phyloP scores from a whole-genome alignment of 2,329 filamentous ascomycete genomes.

The Penicillium concentricum region DNA sequence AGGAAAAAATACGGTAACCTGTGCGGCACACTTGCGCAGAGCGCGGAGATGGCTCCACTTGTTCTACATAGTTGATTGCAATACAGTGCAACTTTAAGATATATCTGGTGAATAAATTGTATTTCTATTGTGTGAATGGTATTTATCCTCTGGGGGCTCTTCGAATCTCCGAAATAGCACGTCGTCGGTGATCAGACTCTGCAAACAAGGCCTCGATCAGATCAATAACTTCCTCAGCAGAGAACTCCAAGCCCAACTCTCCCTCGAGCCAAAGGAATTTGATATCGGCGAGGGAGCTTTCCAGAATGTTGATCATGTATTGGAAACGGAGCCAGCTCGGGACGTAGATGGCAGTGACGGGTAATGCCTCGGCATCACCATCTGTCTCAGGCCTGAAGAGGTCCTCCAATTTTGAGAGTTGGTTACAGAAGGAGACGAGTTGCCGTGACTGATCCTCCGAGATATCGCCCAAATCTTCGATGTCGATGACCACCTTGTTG shows the following conservation, averaged over 20 bases:
- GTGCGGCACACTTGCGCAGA: conserved; percentile 42
- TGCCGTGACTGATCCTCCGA: conserved; percentile 61
- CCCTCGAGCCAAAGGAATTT: conserved; percentile 65
- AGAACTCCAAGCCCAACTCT: conserved; percentile 63
- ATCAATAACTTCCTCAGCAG: conserved; percentile 61
- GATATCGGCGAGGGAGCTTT: conserved; percentile 63
- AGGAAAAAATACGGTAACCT: conserved; percentile 43
- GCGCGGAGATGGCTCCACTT: conserved; percentile 31
- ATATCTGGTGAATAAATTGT: neutral
- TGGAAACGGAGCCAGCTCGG: conserved; percentile 65
- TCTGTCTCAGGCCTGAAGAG: conserved; percentile 52
- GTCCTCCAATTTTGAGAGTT: conserved; percentile 55
- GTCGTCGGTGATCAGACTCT: conserved; percentile 58
- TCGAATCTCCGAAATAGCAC: conserved; percentile 58
- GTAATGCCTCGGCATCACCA: conserved; percentile 38
- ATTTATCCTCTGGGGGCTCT: conserved; percentile 28
- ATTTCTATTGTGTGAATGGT: neutral
- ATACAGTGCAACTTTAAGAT: neutral
- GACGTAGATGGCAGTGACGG: conserved; percentile 62
- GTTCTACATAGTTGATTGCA: neutral
- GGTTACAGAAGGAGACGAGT: conserved; percentile 57
- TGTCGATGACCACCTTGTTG: conserved; percentile 60
- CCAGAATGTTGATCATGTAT: conserved; percentile 62
- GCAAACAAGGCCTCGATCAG: conserved; percentile 64
- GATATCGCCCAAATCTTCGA: conserved; percentile 64